These are phyloP conservation scores for Hippophae rhamnoides DNA, from an alignment of 306 rosid genomes.

Conservation along the genomic window DNA sequence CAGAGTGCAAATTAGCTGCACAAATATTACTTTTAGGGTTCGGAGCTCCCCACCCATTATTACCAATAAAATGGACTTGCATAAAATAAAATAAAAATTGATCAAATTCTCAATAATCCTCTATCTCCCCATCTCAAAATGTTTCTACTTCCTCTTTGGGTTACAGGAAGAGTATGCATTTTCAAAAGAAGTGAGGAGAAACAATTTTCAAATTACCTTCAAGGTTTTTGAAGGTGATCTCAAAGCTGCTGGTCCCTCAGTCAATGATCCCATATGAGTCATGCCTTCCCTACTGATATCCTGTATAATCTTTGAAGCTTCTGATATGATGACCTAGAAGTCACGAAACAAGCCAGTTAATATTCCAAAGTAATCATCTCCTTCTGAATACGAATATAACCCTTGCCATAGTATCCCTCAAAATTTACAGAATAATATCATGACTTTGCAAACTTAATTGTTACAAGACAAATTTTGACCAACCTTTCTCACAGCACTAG, in stretches of 20 bases:
- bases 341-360: constrained; percentile 14
- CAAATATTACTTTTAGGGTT: no score
- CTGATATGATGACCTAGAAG: constrained; percentile 58
- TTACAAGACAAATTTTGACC: constrained; percentile 11
- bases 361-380: constrained; percentile 9
- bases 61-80: no score
- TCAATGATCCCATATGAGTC: constrained; percentile 24
- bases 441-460: not conserved
- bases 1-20: no score
- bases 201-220: constrained; percentile 35
- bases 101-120: no score
- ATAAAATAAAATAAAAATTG: no score
- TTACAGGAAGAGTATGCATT: not conserved
- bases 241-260: constrained; percentile 43
- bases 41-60: no score
- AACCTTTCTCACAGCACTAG: constrained; percentile 72
- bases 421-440: constrained; percentile 6
- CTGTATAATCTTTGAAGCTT: constrained; percentile 53
- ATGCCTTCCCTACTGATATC: constrained; percentile 37
- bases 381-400: constrained; percentile 2
- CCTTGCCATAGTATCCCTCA: not conserved
- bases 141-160: not conserved
- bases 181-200: not conserved
- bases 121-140: not conserved
- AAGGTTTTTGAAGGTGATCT: constrained; percentile 69